Evolutionary conservation across 2,329 filamentous ascomycete species (phyloP).

Genomic region (Microdochium trichocladiopsis): DNA sequence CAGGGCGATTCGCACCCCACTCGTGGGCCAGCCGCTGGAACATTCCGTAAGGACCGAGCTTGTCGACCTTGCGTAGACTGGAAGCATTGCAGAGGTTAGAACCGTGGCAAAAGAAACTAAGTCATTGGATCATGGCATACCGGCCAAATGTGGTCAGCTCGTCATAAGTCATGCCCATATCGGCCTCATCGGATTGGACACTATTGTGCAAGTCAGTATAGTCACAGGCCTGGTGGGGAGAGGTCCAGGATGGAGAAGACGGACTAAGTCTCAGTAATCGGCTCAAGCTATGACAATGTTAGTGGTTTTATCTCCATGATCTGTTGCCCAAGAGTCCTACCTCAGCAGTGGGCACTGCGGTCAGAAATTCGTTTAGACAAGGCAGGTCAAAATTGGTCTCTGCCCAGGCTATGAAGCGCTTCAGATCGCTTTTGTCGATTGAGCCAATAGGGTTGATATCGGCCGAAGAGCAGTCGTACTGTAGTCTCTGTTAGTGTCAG

Average conservation of each 20-base stretch:
- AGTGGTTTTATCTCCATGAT: background rate
- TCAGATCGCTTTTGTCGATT: constrained; percentile 59
- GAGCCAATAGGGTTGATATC: constrained; percentile 58
- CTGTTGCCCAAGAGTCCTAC: background rate
- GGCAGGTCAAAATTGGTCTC: constrained; percentile 52
- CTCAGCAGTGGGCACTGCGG: constrained; percentile 55
- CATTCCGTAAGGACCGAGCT: constrained; percentile 39
- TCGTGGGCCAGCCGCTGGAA: constrained; percentile 37
- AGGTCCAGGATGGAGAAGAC: constrained; percentile 13
- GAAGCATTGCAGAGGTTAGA: background rate
- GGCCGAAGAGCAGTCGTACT: constrained; percentile 36
- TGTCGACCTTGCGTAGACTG: constrained; percentile 33
- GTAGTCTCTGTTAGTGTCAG: background rate
- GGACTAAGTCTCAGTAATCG: constrained; percentile 52
- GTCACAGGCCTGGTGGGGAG: background rate
- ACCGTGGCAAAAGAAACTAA: constrained; percentile 17
- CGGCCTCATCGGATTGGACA: constrained; percentile 38
- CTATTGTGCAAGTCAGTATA: constrained; percentile 4
- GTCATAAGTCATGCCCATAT: constrained; percentile 47
- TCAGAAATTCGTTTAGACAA: constrained; percentile 59
- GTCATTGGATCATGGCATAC: background rate
- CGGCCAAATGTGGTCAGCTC: constrained; percentile 31
- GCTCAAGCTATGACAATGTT: constrained; percentile 36
- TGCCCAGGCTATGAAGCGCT: constrained; percentile 64
- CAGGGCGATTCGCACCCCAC: constrained; percentile 28